Base-by-base conservation (phyloP, 495 filamentous ascomycete species). In the Chaetomium tenue region DNA sequence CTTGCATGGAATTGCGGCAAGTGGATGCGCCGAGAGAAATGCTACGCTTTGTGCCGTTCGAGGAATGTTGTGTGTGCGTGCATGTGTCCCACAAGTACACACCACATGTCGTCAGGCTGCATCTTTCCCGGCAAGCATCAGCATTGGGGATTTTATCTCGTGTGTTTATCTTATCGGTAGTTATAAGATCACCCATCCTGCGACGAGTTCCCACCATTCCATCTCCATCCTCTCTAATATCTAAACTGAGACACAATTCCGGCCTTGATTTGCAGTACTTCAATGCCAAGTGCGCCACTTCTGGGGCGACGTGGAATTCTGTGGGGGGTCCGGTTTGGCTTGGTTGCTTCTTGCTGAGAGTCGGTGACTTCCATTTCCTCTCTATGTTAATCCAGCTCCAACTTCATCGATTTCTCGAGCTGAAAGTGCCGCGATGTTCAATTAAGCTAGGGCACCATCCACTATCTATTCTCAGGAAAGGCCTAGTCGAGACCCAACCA, bases 41-140 rank as follows among this genome's bases (percentile, higher is more conserved):
- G 50, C 54, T 15, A 51, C 25, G 15, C 39, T n/a, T 16, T 46
- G 9, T 42, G 42, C 51, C 53, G n/a, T 2, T 8, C 54, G 16
- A 42, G 54, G 22, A n/a, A n/a, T n/a, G n/a, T n/a, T n/a, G 42
- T 44, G 3, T 30, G 28, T 30, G 28, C n/a, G n/a, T 9, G 58
- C 23, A 20, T 15, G 23, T 37, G 33, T 18, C 46, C 28, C 4
- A 20, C 12, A 22, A 9, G 37, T 3, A 2, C 33, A 13, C 33
- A n/a, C 37, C 37, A 18, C 39, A 61, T 56, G 63, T 50, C 58
- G 58, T 51, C 63, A 66, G 63, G 26, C 44, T 61, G 44, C 64
- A 60, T 59, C 46, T 22, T 54, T 3, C n/a, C n/a, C 5, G 46
- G 46, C 11, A n/a, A n/a, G n/a, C 46, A 22, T 50, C 46, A 20